Percentiles rank a stretch among this genome's conserved stretches.
phyloP scores from a whole-genome alignment of 1,284 basidiomycete genomes.

The Athelia sp. region DNA sequence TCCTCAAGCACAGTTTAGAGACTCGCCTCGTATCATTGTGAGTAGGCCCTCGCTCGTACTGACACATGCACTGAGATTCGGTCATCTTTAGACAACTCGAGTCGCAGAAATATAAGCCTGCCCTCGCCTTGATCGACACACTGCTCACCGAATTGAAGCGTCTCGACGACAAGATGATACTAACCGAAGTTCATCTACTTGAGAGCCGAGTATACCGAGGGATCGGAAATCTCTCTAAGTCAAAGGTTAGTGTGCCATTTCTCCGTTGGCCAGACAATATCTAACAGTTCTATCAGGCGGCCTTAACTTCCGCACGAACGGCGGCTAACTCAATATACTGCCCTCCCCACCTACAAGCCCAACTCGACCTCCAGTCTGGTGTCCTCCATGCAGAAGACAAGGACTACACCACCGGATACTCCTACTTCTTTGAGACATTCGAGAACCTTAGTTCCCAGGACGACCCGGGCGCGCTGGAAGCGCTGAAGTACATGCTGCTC shows the following conservation, averaged over 20 bases:
- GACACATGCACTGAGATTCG: constrained; percentile 3
- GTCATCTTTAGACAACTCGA: constrained; percentile 66
- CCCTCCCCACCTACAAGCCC: constrained; percentile 88
- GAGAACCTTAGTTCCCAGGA: constrained; percentile 75
- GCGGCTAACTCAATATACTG: constrained; percentile 98
- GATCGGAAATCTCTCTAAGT: constrained; percentile 87
- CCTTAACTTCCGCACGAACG: constrained; percentile 88
- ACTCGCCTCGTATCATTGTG: constrained; percentile 84
- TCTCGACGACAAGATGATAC: constrained; percentile 96
- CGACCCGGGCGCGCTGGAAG: constrained; percentile 73
- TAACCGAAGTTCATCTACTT: constrained; percentile 94
- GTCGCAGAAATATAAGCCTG: constrained; percentile 72
- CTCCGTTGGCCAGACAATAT: not conserved
- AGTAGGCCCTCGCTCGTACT: constrained; percentile 22
- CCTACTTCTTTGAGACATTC: constrained; percentile 97
- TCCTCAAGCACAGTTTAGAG: constrained; percentile 92
- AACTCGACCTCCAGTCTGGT: constrained; percentile 90
- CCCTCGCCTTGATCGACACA: constrained; percentile 78
- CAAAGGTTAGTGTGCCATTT: constrained; percentile 61
- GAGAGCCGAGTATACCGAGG: constrained; percentile 91
- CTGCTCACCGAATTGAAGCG: constrained; percentile 89
- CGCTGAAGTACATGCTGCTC: constrained; percentile 95
- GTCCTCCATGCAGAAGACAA: constrained; percentile 96
- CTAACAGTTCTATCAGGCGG: constrained; percentile 56
- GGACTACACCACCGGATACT: constrained; percentile 96